Percentiles rank a stretch among this genome's conserved stretches.
These are phyloP conservation scores for Cystobasidium pallidum DNA, from an alignment of 1,284 basidiomycete genomes.

Conservation along the genomic window DNA sequence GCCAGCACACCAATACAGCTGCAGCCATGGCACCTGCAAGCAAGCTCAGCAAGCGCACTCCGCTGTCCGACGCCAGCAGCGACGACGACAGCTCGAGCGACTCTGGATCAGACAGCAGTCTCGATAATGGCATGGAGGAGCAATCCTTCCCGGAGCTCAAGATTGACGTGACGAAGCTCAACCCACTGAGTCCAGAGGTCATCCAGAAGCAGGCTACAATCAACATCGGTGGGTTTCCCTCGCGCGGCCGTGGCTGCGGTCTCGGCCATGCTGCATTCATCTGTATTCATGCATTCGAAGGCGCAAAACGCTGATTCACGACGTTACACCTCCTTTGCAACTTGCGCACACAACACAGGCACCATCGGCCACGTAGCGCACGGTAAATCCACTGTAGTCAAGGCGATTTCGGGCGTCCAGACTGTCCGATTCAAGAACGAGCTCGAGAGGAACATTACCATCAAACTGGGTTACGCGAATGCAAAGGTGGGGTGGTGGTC, in stretches of 20 bases:
- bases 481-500: slow-evolving; percentile 71
- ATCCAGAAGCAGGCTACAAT: slow-evolving; percentile 97
- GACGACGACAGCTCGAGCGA: slow-evolving; percentile 30
- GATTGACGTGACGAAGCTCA: slow-evolving; percentile 59
- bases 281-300: slow-evolving; percentile 5
- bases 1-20: neutral
- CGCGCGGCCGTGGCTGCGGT: too few relatives aligned
- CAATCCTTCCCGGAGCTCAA: slow-evolving; percentile 36
- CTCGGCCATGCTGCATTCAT: too few relatives aligned
- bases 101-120: slow-evolving; percentile 26
- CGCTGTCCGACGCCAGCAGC: slow-evolving; percentile 34
- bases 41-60: slow-evolving; percentile 41
- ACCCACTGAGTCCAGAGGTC: slow-evolving; percentile 90
- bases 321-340: too few relatives aligned
- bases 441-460: slow-evolving; percentile 96
- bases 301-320: neutral
- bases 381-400: slow-evolving; percentile 98
- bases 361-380: slow-evolving; percentile 90
- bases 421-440: slow-evolving; percentile 99
- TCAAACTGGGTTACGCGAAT: slow-evolving; percentile 97
- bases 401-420: slow-evolving; percentile 98
- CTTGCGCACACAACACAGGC: slow-evolving; percentile 60
- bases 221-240: slow-evolving; percentile 69
- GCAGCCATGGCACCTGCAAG: slow-evolving; percentile 32
- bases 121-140: slow-evolving; percentile 29